phyloP scores from a whole-genome alignment of 345 rosid genomes.

The Nasturtium officinale region DNA sequence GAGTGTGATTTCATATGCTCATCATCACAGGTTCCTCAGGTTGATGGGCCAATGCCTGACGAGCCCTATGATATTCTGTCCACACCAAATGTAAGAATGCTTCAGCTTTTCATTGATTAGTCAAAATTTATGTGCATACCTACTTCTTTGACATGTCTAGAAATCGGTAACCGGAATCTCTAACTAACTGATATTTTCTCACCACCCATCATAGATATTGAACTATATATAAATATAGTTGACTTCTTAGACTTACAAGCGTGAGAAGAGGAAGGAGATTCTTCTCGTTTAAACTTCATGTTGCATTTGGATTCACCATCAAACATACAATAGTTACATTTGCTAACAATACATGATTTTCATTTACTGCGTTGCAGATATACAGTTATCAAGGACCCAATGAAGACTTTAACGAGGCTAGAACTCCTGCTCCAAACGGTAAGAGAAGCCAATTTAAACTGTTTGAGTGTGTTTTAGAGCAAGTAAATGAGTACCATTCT shows the following conservation, averaged over 20 bases:
- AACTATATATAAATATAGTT: slow-evolving; percentile 1
- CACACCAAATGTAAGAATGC: slow-evolving; percentile 82
- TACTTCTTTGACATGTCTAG: slow-evolving; percentile 10
- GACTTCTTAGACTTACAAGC: not conserved
- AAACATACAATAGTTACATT: not conserved
- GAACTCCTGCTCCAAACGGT: slow-evolving; percentile 94
- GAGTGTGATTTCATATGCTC: slow-evolving; percentile 31
- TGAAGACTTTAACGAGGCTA: slow-evolving; percentile 85
- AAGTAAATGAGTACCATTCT: not conserved
- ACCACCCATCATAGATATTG: slow-evolving; percentile 1
- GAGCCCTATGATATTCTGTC: slow-evolving; percentile 78
- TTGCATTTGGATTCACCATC: not conserved
- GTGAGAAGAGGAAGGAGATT: not conserved
- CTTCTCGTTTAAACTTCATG: not conserved
- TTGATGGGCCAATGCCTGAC: slow-evolving; percentile 95
- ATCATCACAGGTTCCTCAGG: slow-evolving; percentile 70
- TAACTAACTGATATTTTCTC: not conserved
- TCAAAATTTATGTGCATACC: slow-evolving; percentile 11
- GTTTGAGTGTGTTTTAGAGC: slow-evolving; percentile 13
- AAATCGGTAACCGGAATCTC: not conserved
- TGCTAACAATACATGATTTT: not conserved
- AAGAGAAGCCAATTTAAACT: slow-evolving; percentile 25
- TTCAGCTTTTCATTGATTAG: slow-evolving; percentile 27
- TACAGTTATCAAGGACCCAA: slow-evolving; percentile 89
- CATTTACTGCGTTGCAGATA: slow-evolving; percentile 53